These are phyloP conservation scores for Podila epicladia DNA, from an alignment of 192 early-diverging fungal genomes.

Conservation along the genomic window DNA sequence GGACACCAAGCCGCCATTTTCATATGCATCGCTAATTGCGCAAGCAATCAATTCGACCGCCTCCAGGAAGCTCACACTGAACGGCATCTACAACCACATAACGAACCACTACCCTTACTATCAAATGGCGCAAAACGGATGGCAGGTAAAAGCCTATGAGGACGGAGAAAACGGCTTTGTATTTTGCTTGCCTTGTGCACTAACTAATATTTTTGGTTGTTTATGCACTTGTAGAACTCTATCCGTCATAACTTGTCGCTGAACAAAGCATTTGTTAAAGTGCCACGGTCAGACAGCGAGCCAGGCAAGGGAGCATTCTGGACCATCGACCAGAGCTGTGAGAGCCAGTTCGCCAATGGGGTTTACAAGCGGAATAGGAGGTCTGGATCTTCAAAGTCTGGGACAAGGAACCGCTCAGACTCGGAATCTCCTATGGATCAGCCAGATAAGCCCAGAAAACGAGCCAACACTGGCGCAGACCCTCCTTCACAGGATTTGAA, in stretches of 20 bases:
- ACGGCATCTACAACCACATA: slow-evolving; percentile 87
- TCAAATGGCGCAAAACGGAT: slow-evolving; percentile 73
- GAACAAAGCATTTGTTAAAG: slow-evolving; percentile 83
- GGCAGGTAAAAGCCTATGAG: slow-evolving; percentile 56
- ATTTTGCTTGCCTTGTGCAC: neutral
- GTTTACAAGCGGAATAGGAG: slow-evolving; percentile 67
- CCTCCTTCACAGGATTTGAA: neutral
- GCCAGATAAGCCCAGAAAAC: slow-evolving; percentile 33
- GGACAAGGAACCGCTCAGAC: slow-evolving; percentile 20
- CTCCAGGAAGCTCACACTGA: slow-evolving; percentile 78
- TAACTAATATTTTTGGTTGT: neutral
- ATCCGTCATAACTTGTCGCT: slow-evolving; percentile 87
- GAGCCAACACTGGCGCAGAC: slow-evolving; percentile 31
- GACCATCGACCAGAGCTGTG: slow-evolving; percentile 71
- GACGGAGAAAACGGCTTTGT: neutral
- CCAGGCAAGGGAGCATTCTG: slow-evolving; percentile 90
- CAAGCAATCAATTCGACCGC: slow-evolving; percentile 79
- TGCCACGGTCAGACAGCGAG: slow-evolving; percentile 81
- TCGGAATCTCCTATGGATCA: slow-evolving; percentile 35
- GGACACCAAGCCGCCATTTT: slow-evolving; percentile 78
- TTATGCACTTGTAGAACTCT: slow-evolving; percentile 73
- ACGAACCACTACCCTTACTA: slow-evolving; percentile 84
- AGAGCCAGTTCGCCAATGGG: slow-evolving; percentile 73
- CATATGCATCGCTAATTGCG: slow-evolving; percentile 85
- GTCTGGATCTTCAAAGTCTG: slow-evolving; percentile 25